phyloP scores from a whole-genome alignment of 2,329 filamentous ascomycete species.

The Rhinocladiella similis region DNA sequence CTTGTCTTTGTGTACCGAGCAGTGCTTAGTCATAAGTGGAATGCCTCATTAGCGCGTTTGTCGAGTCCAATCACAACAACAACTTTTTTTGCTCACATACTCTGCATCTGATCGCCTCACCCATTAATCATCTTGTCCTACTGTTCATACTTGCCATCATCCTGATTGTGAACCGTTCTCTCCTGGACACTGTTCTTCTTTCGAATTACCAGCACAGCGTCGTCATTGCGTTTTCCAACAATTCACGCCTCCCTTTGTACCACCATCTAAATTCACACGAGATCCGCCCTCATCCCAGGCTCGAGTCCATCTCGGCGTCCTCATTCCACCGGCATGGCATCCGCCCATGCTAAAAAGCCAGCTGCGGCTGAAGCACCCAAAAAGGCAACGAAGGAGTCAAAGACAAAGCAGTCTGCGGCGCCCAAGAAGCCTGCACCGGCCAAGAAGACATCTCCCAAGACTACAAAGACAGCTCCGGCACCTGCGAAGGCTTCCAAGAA shows the following conservation, averaged over 20 bases:
- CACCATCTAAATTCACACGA: neutral
- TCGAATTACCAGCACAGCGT: neutral
- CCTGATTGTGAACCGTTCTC: neutral
- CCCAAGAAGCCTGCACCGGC: neutral
- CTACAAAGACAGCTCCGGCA: conserved; percentile 3
- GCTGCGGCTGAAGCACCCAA: conserved; percentile 11
- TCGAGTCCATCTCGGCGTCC: conserved; percentile 4
- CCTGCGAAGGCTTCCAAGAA: conserved; percentile 15
- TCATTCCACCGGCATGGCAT: conserved; percentile 12
- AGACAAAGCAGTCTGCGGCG: conserved; percentile 1
- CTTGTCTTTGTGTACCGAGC: too few relatives aligned
- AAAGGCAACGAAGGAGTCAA: conserved; percentile 16
- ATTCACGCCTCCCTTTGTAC: neutral
- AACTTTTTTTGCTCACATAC: conserved; percentile 1
- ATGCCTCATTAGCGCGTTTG: conserved; percentile 1
- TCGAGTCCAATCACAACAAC: conserved; percentile 4
- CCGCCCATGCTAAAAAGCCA: conserved; percentile 22
- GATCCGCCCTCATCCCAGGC: conserved; percentile 1
- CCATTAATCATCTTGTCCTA: neutral
- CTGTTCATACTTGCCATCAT: neutral
- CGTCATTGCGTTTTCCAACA: neutral
- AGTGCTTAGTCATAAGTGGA: neutral
- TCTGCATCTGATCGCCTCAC: neutral
- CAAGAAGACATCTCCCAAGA: conserved; percentile 7
- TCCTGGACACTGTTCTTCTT: neutral